Evolutionary conservation across 305 asterid genomes (phyloP), one percentile per base, ranked within the genome.

Genomic region (Fraxinus dipetala): DNA sequence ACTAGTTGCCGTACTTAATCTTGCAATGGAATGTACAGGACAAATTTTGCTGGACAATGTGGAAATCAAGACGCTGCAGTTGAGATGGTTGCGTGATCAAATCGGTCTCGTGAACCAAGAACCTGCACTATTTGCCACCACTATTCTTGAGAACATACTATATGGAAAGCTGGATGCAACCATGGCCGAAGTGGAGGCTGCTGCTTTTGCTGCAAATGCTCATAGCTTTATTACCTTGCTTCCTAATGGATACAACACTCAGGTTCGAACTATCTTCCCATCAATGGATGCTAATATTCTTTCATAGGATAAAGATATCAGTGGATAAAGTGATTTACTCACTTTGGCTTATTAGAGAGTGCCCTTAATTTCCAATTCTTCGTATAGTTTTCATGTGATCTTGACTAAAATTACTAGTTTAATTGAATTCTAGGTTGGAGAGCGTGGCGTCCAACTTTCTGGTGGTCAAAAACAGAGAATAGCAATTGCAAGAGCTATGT

Each of bases 31-130:
- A 79, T 84, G 75, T 22, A 30, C 91, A 96, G 99, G 99, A 13
- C 95, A 95, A 79, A 90, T 96, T 77, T 88, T 96, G 86, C 90
- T 96, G 2, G 99, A 96, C 85, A 84, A 91, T 28, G 93, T 91
- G 69, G 93, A 96, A 77, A 93, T 93, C 78, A 96, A 92, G 89
- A 91, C 94, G 0, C 84, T 96, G 83, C 98, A 95, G 84, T 88
- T 96, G 81, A 87, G 93, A 80, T 95, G 99, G 99, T 77, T 96
- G 85, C 87, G 99, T 28, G 94, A 92, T 88, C 98, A 96, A 81
- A 95, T 93, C 2, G 99, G 99, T 72, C 88, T 96, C 82, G 99
- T 96, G 87, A 96, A 96, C 85, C 99, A 96, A 92, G 99, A 96
- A 86, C 99, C 99, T 0, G 98, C 99, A 0, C 94, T 96, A 48